Evolutionary conservation across 1,139 yeast species (phyloP).

Genomic region (Sugiyamaella novakii): DNA sequence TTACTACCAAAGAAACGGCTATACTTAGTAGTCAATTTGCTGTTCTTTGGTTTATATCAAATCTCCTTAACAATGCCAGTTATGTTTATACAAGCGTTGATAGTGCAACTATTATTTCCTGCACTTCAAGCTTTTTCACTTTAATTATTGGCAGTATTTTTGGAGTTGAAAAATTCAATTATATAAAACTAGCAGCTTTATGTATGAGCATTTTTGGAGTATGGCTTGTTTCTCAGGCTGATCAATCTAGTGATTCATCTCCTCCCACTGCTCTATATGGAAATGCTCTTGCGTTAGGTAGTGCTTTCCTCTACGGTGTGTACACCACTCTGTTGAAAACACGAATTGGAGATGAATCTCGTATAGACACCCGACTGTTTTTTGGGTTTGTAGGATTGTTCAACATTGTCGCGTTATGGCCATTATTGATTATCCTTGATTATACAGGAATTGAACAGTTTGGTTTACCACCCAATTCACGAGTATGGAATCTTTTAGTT

Average conservation of each 20-base stretch:
- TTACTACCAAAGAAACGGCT: conserved; percentile 44
- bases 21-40: conserved; percentile 77
- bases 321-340: conserved; percentile 83
- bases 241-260: conserved; percentile 39
- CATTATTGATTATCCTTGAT: conserved; percentile 68
- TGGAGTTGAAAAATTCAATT: conserved; percentile 68
- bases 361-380: conserved; percentile 80
- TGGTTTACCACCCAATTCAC: conserved; percentile 61
- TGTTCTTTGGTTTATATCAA: conserved; percentile 85
- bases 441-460: conserved; percentile 65
- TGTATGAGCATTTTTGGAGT: conserved; percentile 78
- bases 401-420: conserved; percentile 80
- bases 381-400: conserved; percentile 94
- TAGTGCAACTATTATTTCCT: conserved; percentile 86
- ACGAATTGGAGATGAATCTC: conserved; percentile 68
- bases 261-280: conserved; percentile 63
- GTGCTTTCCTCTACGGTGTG: conserved; percentile 88
- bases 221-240: conserved; percentile 66
- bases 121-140: conserved; percentile 93
- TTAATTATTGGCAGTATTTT: conserved; percentile 75
- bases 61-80: conserved; percentile 84
- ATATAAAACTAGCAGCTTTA: conserved; percentile 66
- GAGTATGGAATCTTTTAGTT: conserved; percentile 57
- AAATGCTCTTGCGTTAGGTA: conserved; percentile 73
- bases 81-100: conserved; percentile 88